Evolutionary conservation across 345 rosid species (phyloP), one percentile per base, ranked within the genome.

Genomic region (Rhodamnia argentea): DNA sequence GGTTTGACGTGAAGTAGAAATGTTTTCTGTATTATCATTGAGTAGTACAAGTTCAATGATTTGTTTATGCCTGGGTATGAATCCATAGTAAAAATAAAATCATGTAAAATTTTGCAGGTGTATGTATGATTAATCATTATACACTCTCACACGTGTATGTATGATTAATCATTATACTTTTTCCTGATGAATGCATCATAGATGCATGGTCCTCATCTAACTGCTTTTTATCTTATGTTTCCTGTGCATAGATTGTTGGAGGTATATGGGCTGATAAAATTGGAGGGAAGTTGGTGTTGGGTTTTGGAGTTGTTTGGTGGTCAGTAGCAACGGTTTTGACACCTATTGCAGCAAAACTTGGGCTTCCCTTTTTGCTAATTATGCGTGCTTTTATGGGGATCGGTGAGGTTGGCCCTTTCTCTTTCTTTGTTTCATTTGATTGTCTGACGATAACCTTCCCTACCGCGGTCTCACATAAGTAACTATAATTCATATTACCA

Each of bases 261-360:
- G 99, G 99, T 84, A 97, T 97, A 82, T 96, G 98, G 99, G 99
- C 99, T 85, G 99, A 97, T 91, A 96, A 95, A 90, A 56, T 94
- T 89, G 98, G 99, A 23, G 99, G 99, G 74, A 97, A 97, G 93
- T 88, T 89, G 82, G 99, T 97, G 59, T 88, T 97, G 86, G 98
- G 98, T 82, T 95, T 94, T 92, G 99, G 99, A 89, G 99, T 96
- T 75, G 90, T 97, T 85, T 97, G 99, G 98, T 97, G 98, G 98
- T 96, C 99, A 29, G 3, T 94, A 44, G 98, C 99, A 84, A 97
- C 99, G 5, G 27, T 96, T 64, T 90, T 97, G 95, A 97, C 99
- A n/a, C 99, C 99, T 60, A 90, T 97, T 88, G 98, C 99, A 86
- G 99, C 99, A 20, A 94, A 58, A 91, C 86, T 95, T 54, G 98